Conservation (phyloP, 2,329 filamentous ascomycete species). For the Pseudogymnoascus sp. region DNA sequence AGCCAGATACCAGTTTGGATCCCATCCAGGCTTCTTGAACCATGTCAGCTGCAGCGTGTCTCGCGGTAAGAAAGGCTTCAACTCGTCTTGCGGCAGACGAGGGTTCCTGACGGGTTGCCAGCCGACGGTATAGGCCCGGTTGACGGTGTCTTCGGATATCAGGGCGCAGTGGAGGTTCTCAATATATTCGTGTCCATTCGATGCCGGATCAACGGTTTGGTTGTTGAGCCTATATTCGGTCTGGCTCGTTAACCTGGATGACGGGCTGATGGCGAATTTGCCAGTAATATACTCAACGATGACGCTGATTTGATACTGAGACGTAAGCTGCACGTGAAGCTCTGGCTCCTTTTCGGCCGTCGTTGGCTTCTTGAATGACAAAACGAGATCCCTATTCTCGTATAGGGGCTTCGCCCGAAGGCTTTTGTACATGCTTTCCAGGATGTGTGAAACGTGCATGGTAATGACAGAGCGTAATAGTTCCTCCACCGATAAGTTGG, state of each 20-base stretch:
- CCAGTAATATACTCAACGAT: conserved; percentile 73
- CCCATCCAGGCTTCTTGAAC: conserved; percentile 66
- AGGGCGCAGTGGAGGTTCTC: conserved; percentile 55
- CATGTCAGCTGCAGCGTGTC: conserved; percentile 58
- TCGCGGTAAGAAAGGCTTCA: conserved; percentile 50
- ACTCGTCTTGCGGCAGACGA: conserved; percentile 41
- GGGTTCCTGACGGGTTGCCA: conserved; percentile 48
- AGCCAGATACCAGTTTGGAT: conserved; percentile 61
- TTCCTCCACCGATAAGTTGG: conserved; percentile 62
- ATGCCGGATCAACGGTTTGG: conserved; percentile 43
- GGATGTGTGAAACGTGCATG: conserved; percentile 62
- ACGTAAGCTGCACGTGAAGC: conserved; percentile 62
- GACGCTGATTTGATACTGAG: conserved; percentile 50
- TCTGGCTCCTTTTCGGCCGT: conserved; percentile 58
- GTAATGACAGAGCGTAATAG: conserved; percentile 69
- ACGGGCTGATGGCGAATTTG: conserved; percentile 61
- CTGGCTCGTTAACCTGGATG: conserved; percentile 45
- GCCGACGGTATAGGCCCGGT: conserved; percentile 51
- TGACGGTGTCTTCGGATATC: conserved; percentile 52
- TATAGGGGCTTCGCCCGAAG: conserved; percentile 55
- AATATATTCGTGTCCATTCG: conserved; percentile 49
- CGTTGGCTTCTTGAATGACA: conserved; percentile 49
- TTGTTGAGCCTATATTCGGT: conserved; percentile 59
- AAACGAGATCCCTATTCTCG: conserved; percentile 46
- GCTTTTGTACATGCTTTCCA: conserved; percentile 56